Conservation (phyloP, 2,329 filamentous ascomycete species). For the Alternaria solani region DNA sequence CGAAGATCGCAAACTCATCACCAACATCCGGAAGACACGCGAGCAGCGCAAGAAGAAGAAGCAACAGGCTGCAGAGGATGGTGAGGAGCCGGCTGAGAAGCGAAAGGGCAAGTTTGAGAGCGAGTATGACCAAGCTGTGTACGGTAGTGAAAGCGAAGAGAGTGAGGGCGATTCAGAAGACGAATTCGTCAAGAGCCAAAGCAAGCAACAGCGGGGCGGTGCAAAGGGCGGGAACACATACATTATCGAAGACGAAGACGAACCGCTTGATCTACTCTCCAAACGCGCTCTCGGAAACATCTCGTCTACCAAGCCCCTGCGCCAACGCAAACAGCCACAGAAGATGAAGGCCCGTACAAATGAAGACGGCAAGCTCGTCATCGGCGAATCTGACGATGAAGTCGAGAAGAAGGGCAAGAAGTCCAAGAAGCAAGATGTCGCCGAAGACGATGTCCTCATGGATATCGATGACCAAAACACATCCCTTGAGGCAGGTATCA, state of each 20-base stretch:
- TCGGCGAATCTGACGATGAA: conserved; percentile 63
- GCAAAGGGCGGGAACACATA: conserved; percentile 70
- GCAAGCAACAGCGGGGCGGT: conserved; percentile 43
- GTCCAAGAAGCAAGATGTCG: conserved; percentile 46
- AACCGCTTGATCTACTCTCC: conserved; percentile 92
- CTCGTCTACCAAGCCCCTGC: conserved; percentile 83
- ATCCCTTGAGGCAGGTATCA: conserved; percentile 61
- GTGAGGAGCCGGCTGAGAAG: conserved; percentile 53
- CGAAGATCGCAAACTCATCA: conserved; percentile 85
- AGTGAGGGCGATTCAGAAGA: conserved; percentile 57
- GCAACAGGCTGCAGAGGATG: conserved; percentile 68
- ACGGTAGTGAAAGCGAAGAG: conserved; percentile 69
- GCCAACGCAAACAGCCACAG: conserved; percentile 62
- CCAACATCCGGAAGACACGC: conserved; percentile 94
- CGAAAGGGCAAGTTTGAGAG: conserved; percentile 77
- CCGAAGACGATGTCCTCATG: conserved; percentile 64
- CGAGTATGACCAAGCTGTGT: conserved; percentile 95
- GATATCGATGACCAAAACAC: conserved; percentile 62
- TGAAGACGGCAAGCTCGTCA: conserved; percentile 80
- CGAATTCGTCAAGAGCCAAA: conserved; percentile 46
- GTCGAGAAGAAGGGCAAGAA: conserved; percentile 36
- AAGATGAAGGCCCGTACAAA: conserved; percentile 62
- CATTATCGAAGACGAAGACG: conserved; percentile 93
- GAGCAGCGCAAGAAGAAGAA: conserved; percentile 92
- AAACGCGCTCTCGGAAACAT: conserved; percentile 90